Conservation (phyloP, 129 eudicot species). For the Tagetes erecta region DNA sequence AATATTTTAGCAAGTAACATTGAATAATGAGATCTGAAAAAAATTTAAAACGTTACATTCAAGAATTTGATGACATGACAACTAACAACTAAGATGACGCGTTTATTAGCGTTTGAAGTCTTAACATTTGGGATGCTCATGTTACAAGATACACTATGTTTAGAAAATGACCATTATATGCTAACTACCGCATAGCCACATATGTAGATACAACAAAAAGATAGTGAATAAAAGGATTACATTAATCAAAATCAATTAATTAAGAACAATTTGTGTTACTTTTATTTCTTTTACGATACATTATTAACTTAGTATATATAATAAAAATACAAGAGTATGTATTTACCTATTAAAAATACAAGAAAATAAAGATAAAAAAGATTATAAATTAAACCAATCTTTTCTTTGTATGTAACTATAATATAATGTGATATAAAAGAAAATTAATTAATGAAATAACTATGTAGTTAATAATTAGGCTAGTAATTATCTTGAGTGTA, state of each 20-base stretch:
- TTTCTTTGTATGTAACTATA: constrained; percentile 5
- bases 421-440: not conserved
- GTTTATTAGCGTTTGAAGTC: too few species aligned
- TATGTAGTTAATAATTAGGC: not conserved
- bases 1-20: too few species aligned
- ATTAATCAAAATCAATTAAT: not conserved
- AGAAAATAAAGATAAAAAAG: constrained; percentile 8
- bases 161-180: not conserved
- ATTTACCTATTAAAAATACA: constrained; percentile 22
- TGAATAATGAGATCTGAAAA: too few species aligned
- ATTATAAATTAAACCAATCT: constrained; percentile 15
- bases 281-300: constrained; percentile 19
- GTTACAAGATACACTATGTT: too few species aligned
- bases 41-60: too few species aligned
- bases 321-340: constrained; percentile 15
- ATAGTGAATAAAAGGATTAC: not conserved
- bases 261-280: not conserved
- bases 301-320: not conserved
- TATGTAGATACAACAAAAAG: not conserved
- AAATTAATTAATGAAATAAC: constrained; percentile 7
- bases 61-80: too few species aligned
- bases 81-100: too few species aligned
- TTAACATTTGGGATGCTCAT: too few species aligned
- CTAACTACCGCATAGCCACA: not conserved
- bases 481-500: constrained; percentile 63